phyloP scores from a whole-genome alignment of 164 flowering plant genomes.

The Cinnamomum chago region DNA sequence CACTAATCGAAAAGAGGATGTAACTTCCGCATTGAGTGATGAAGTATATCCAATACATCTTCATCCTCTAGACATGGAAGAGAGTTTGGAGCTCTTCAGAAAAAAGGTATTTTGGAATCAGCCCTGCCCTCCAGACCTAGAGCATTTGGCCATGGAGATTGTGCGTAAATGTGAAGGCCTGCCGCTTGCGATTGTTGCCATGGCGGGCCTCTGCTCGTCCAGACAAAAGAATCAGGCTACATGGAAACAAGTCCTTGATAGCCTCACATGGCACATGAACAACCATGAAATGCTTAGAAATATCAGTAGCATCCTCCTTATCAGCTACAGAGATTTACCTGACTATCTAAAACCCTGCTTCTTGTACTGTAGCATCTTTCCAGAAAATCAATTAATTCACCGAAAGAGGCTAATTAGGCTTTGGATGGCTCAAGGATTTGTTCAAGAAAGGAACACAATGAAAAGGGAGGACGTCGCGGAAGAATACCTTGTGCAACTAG shows the following conservation, averaged over 20 bases:
- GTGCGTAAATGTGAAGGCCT: constrained; percentile 16
- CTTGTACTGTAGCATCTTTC: constrained; percentile 20
- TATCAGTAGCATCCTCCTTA: background rate
- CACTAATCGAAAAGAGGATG: too few relatives aligned
- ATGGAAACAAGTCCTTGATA: constrained; percentile 1
- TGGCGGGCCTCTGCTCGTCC: constrained; percentile 10
- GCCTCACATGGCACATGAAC: background rate
- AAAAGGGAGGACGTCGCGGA: constrained; percentile 15
- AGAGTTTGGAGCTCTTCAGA: constrained; percentile 29
- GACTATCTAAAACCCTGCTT: constrained; percentile 14
- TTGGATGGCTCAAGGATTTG: constrained; percentile 28
- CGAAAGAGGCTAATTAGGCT: constrained; percentile 8
- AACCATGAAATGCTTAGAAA: background rate
- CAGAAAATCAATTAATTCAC: constrained; percentile 9
- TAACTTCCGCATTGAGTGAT: too few relatives aligned
- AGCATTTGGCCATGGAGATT: background rate
- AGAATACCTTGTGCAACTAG: constrained; percentile 11
- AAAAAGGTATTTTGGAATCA: constrained; percentile 14
- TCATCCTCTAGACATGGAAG: background rate
- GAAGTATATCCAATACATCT: too few relatives aligned
- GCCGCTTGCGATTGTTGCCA: constrained; percentile 19
- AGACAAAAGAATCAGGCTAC: background rate
- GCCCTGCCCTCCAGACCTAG: constrained; percentile 4
- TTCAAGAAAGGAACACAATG: background rate
- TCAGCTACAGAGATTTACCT: constrained; percentile 17